Conservation (phyloP, 179 eudicot genomes). For the Spergularia azorica region DNA sequence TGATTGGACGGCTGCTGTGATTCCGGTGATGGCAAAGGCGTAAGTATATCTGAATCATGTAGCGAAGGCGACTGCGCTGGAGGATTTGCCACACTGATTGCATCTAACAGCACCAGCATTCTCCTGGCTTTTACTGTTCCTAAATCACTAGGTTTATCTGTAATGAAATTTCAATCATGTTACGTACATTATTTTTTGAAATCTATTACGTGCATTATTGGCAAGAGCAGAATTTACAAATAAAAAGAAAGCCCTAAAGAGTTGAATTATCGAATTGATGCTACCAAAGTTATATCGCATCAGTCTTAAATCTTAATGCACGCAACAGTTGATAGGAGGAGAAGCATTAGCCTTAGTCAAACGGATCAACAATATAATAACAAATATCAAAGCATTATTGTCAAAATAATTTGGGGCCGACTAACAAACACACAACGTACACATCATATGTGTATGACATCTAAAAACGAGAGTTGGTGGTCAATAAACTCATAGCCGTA, state of each 20-base stretch:
- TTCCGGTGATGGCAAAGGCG: conserved; percentile 11
- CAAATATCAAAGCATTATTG: no score
- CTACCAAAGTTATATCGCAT: no score
- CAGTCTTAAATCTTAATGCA: no score
- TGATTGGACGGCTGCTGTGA: not conserved
- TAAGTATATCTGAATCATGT: not conserved
- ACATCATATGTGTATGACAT: not conserved
- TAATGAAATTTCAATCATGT: not conserved
- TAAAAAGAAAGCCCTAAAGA: no score
- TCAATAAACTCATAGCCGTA: not conserved
- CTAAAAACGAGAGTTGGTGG: not conserved
- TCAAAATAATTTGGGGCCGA: not conserved
- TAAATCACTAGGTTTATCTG: conserved; percentile 10
- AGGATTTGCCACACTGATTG: not conserved
- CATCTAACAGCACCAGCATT: conserved; percentile 22
- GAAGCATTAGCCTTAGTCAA: no score
- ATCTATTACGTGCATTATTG: not conserved
- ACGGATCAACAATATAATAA: no score
- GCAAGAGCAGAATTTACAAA: no score
- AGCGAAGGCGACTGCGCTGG: not conserved
- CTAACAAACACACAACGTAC: no score
- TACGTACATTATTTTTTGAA: not conserved
- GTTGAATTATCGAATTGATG: no score
- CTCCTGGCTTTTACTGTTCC: conserved; percentile 15
- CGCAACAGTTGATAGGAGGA: no score